Evolutionary conservation across 2,329 filamentous ascomycete genomes (phyloP), one percentile per base, ranked within the genome.

Genomic region (Fusarium sp.): DNA sequence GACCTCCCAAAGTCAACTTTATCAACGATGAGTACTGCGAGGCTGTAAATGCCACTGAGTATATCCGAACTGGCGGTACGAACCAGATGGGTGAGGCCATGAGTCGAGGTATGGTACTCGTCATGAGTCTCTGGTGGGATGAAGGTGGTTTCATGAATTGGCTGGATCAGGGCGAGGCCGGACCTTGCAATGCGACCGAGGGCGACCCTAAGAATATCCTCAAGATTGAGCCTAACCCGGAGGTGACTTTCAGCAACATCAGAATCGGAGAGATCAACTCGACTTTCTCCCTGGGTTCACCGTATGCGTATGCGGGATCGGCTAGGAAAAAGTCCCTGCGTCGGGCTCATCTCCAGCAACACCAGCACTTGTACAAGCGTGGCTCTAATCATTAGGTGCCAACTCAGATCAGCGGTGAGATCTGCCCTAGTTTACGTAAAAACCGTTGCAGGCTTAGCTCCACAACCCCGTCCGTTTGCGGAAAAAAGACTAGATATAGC

Each of bases 221-320:
- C 55, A 76, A 79, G 46, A 75, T 85, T 15, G 78, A 85, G 70
- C 83, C 85, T 1, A 78, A 80, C 49, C 84, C 87, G 1, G 80
- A 80, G 15, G 85, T 90, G 6, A 83, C 79, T 2, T 90, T 87
- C 72, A 85, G 83, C 64, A 84, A 88, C 71, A 85, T 90, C 69
- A 84, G 83, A 72, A 87, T 86, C 82, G 88, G 88, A n/a, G 86
- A 90, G 68, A 85, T 90, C 71, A 86, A 83, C 6, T 86, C 85
- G 18, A 90, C 67, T 22, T 66, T 57, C 34, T 53, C 61, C 5
- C 9, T 40, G 8, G 33, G 26, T 8, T 31, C 40, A 24, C 46
- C 46, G n/a, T 48, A 48, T 13, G 40, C 26, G 15, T 18, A 5
- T 15, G 11, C n/a, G 17, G 45, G 28, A 10, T 26, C n/a, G 39